Conservation (phyloP, 306 rosid genomes). For the Prunus fruticosa region DNA sequence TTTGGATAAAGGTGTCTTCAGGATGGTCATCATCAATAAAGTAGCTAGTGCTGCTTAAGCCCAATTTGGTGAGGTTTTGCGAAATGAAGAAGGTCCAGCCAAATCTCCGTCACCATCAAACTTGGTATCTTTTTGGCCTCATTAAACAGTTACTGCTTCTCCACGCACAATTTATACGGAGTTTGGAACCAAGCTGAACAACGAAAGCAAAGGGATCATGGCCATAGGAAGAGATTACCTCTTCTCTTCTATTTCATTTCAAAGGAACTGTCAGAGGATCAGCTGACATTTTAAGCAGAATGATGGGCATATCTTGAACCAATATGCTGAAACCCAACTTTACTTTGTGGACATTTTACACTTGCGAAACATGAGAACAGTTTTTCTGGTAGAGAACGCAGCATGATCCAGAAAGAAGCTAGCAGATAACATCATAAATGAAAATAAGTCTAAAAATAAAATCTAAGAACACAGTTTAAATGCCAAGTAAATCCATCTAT, state of each 20-base stretch:
- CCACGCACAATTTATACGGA: slow-evolving; percentile 73
- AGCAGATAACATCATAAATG: background rate
- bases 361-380: slow-evolving; percentile 40
- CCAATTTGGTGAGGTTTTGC: too few species aligned
- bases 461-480: too few species aligned
- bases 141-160: background rate
- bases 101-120: too few species aligned
- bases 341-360: slow-evolving; percentile 38
- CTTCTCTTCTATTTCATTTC: too few species aligned
- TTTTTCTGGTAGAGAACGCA: slow-evolving; percentile 34
- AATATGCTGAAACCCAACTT: slow-evolving; percentile 15
- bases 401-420: slow-evolving; percentile 22
- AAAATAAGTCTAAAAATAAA: too few species aligned
- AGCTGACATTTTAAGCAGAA: background rate
- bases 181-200: slow-evolving; percentile 41
- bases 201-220: background rate
- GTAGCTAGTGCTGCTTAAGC: too few species aligned
- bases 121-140: background rate
- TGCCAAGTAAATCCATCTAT: too few species aligned
- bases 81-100: too few species aligned
- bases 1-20: too few species aligned
- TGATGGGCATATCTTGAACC: background rate
- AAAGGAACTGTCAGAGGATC: background rate
- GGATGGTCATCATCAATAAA: too few species aligned
- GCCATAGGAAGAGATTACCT: slow-evolving; percentile 12